Base-by-base conservation (phyloP, 768 basidiomycete species). In the Leccinum imitatum region DNA sequence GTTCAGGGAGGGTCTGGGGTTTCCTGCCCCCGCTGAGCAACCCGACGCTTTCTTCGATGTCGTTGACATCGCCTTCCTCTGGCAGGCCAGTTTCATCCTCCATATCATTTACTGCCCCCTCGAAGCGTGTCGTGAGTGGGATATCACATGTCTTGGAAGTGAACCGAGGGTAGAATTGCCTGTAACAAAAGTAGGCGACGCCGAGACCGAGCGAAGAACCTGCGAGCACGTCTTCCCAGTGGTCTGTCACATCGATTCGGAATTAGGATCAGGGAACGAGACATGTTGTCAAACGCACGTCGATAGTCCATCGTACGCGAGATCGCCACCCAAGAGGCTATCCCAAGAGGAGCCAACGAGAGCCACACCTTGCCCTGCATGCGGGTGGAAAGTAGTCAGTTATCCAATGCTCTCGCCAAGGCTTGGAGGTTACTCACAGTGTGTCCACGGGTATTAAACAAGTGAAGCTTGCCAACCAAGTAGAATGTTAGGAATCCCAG, bases 231-330 rank as follows among this genome's bases (percentile, higher is more conserved):
- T 98, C 96, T 2, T 93, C 85, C 90, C 92, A 95, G 69, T 96
- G 95, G 71, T 96, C 90, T 92, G 59, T 41, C 62, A 51, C 4
- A n/a, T 44, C 25, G 50, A 59, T 3, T 46, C 13, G 19, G 27
- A 39, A 52, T 51, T 48, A 13, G 58, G 50, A 21, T 54, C 2
- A 62, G 10, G n/a, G 3, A 3, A 13, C n/a, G 31, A 14, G 17
- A 37, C 4, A 15, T 3, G 31, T 17, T 7, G 30, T 44, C n/a
- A 8, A 21, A 82, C 86, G 60, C 69, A 91, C 90, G 93, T 63
- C 94, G 83, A 65, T 90, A 89, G 72, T 96, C 95, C 90, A 95
- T 95, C 0, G 91, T 95, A n/a, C 95, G 85, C 5, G 88, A 87
- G 59, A 93, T 82, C 5, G 90, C 90, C 3, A 93, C 84, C 8